Evolutionary conservation across 768 basidiomycete genomes (phyloP).

Genomic region (Wakefieldia striispora): DNA sequence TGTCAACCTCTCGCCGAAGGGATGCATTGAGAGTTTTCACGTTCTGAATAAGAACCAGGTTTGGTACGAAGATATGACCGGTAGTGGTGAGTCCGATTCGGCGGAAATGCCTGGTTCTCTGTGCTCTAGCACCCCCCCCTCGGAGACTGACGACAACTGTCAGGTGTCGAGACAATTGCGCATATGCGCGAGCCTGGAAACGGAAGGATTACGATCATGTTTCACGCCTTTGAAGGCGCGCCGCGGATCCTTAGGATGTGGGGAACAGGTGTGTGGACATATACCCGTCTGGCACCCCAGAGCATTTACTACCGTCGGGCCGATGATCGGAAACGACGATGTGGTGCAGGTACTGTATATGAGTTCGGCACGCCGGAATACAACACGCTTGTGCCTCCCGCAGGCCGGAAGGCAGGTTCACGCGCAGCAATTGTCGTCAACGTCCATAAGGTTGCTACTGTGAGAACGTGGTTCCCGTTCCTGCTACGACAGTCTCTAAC

Average conservation of each 20-base stretch:
- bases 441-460: conserved; percentile 55
- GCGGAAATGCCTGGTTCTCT: not conserved
- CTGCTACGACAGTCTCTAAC: not conserved
- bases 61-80: conserved; percentile 76
- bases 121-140: not conserved
- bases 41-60: conserved; percentile 49
- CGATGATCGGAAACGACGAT: not conserved
- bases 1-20: conserved; percentile 70
- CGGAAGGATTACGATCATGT: conserved; percentile 58
- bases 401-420: conserved; percentile 51
- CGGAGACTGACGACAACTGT: not conserved
- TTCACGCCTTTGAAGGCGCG: conserved; percentile 58
- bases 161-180: conserved; percentile 57
- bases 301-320: not conserved
- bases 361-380: conserved; percentile 67
- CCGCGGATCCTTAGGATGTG: conserved; percentile 59
- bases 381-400: conserved; percentile 45
- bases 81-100: conserved; percentile 49
- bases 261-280: conserved; percentile 45
- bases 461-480: conserved; percentile 21
- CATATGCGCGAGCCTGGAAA: conserved; percentile 58
- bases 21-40: conserved; percentile 58
- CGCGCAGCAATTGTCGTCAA: conserved; percentile 60
- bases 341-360: conserved; percentile 47
- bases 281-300: not conserved